Evolutionary conservation across 495 filamentous ascomycete genomes (phyloP), one percentile per base, ranked within the genome.

Genomic region (Aspergillus avenaceus): DNA sequence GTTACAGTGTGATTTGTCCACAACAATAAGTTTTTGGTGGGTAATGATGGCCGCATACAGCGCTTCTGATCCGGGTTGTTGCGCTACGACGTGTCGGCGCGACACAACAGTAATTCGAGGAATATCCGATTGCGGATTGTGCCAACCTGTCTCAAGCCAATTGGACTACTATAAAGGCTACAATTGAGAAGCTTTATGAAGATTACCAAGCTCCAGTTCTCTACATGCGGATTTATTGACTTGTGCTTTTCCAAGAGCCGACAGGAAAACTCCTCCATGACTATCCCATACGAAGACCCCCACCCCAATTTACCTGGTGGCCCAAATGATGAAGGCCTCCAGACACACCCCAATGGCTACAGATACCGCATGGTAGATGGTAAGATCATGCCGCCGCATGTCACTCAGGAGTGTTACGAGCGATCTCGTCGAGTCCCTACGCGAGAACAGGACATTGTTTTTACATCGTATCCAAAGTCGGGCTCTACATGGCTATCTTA

Each of bases 391-490:
- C 25, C 50, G 52, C 13, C 36, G 22, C 12, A 55, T 41, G 12
- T 47, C 45, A 32, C 58, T 54, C 2, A 29, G 49, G 24, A 57
- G 47, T n/a, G 31, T 49, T 3, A 34, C 29, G 1, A 54, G 54
- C n/a, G 54, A 61, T 8, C 26, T 5, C 26, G 26, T 28, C 26
- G 26, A 11, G 26, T 28, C 11, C 5, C 5, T 5, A 5, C 26
- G 5, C 26, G 26, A 11, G 5, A 5, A 11, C 26, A 28, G 26
- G 26, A 28, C 26, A 28, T 28, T 28, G 5, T 5, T 11, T 28
- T 28, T 28, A 28, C 26, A 5, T 11, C 11, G 26, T 28, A 28
- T 28, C 26, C 26, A 5, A 28, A 28, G 26, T 28, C 26, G 11
- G 26, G 26, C 5, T 11, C 26, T 28, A 28, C 26, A 28, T 28